Evolutionary conservation across 202 grass and related monocot species (phyloP).

Genomic region (Setaria italica): DNA sequence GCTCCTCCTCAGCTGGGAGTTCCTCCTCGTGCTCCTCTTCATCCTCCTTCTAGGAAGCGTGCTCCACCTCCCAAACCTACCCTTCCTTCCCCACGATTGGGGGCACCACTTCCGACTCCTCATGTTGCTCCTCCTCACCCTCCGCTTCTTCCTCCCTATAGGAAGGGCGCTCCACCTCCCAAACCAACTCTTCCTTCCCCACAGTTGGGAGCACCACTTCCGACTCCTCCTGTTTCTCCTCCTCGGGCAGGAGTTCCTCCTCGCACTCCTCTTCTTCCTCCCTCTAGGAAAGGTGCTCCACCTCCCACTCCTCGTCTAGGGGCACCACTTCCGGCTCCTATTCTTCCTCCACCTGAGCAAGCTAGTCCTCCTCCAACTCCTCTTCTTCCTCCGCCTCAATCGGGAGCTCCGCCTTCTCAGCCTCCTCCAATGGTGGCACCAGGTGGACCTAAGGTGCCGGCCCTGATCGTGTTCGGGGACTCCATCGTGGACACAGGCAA

Average conservation of each 20-base stretch:
- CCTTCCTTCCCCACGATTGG: not conserved
- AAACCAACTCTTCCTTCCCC: not conserved
- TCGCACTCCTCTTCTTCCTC: not conserved
- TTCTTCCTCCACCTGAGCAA: not conserved
- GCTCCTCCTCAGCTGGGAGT: not conserved
- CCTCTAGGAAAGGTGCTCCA: not conserved
- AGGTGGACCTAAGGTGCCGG: conserved; percentile 45
- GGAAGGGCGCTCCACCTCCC: not conserved
- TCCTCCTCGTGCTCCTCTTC: not conserved
- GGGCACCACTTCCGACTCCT: not conserved
- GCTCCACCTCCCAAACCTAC: not conserved
- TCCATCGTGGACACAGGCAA: conserved; percentile 75
- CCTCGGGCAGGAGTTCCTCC: not conserved
- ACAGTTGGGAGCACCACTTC: not conserved
- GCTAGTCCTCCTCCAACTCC: not conserved
- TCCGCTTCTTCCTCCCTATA: not conserved
- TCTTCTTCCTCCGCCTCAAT: not conserved
- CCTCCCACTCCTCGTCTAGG: not conserved
- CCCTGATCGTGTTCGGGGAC: conserved; percentile 62
- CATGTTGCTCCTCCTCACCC: not conserved
- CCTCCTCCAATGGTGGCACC: not conserved
- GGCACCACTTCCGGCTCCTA: not conserved
- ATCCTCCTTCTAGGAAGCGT: not conserved
- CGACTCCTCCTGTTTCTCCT: not conserved
- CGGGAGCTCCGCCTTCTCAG: not conserved